Percentiles rank a stretch among this genome's conserved stretches.
These are phyloP conservation scores for Puccinellia tenuiflora DNA, from an alignment of 176 grass and related monocot genomes.

Conservation along the genomic window DNA sequence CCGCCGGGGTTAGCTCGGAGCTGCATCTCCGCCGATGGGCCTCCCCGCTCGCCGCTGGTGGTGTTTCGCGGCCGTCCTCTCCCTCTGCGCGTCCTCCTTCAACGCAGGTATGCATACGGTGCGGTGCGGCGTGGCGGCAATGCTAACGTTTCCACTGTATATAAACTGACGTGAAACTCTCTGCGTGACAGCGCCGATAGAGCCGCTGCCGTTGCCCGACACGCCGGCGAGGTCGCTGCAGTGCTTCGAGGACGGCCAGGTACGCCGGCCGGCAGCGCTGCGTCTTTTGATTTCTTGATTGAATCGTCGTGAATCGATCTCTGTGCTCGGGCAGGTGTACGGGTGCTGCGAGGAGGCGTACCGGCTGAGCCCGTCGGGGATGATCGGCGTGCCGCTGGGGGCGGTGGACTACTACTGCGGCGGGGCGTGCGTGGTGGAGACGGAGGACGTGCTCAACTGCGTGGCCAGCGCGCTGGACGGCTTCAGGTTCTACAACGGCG, in stretches of 20 bases:
- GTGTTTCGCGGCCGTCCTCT: constrained; percentile 12
- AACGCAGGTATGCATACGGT: not conserved
- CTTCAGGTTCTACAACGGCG: constrained; percentile 61
- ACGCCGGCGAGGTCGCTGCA: constrained; percentile 27
- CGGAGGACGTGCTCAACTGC: constrained; percentile 58
- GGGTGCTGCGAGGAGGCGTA: constrained; percentile 45
- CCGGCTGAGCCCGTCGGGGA: constrained; percentile 40
- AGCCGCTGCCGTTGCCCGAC: not conserved
- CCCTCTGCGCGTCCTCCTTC: constrained; percentile 22
- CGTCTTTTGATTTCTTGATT: not conserved
- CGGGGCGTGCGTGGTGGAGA: constrained; percentile 62
- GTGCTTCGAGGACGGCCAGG: constrained; percentile 54
- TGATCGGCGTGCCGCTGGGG: constrained; percentile 22
- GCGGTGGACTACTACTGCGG: constrained; percentile 50
- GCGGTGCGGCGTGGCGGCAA: too few species aligned
- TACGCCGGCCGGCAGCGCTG: not conserved
- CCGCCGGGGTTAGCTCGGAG: not conserved
- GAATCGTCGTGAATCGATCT: too few species aligned
- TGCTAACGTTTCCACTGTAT: not conserved
- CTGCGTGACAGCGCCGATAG: not conserved
- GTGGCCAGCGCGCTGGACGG: constrained; percentile 45
- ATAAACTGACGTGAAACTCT: not conserved
- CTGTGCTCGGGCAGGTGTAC: constrained; percentile 35
- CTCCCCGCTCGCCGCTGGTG: constrained; percentile 19
- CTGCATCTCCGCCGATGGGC: constrained; percentile 8